A percentile compares a stretch with the other conserved stretches of the same genome.
phyloP scores from a whole-genome alignment of 805 yeast genomes.

The Kluyveromyces lactis region DNA sequence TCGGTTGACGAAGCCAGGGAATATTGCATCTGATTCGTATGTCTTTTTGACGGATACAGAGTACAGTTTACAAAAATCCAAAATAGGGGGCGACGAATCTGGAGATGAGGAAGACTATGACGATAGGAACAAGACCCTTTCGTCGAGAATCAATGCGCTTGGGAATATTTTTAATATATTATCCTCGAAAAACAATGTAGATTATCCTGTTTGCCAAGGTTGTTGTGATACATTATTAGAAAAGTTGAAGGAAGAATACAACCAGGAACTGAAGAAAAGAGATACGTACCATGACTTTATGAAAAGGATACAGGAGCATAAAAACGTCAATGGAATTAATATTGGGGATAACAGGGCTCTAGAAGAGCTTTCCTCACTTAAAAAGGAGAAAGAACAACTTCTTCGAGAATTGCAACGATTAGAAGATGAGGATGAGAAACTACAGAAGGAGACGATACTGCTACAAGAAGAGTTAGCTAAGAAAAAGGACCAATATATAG shows the following conservation, averaged over 20 bases:
- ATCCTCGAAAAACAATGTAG: constrained; percentile 65
- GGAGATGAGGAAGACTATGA: constrained; percentile 16
- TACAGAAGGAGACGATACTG: constrained; percentile 36
- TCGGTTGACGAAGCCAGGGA: constrained; percentile 25
- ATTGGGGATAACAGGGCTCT: constrained; percentile 37
- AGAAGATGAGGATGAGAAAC: constrained; percentile 32
- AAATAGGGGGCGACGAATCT: constrained; percentile 10
- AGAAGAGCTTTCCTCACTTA: constrained; percentile 23
- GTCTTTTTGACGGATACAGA: constrained; percentile 13
- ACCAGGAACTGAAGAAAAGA: constrained; percentile 65
- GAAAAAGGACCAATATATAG: constrained; percentile 41
- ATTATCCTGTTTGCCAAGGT: constrained; percentile 81
- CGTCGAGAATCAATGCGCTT: constrained; percentile 44
- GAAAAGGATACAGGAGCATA: constrained; percentile 55
- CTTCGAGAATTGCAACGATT: constrained; percentile 18
- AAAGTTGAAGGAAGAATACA: constrained; percentile 60
- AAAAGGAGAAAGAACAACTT: constrained; percentile 19
- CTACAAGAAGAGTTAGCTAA: constrained; percentile 42
- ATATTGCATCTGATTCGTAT: constrained; percentile 16
- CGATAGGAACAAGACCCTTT: constrained; percentile 30
- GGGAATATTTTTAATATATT: constrained; percentile 63
- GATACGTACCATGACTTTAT: constrained; percentile 70
- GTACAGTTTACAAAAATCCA: background rate
- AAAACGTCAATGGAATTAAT: constrained; percentile 29
- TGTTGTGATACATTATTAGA: constrained; percentile 64